A percentile compares a stretch with the other conserved stretches of the same genome.
These are phyloP conservation scores for Melampsora americana DNA, from an alignment of 1,284 basidiomycete species.

Conservation along the genomic window DNA sequence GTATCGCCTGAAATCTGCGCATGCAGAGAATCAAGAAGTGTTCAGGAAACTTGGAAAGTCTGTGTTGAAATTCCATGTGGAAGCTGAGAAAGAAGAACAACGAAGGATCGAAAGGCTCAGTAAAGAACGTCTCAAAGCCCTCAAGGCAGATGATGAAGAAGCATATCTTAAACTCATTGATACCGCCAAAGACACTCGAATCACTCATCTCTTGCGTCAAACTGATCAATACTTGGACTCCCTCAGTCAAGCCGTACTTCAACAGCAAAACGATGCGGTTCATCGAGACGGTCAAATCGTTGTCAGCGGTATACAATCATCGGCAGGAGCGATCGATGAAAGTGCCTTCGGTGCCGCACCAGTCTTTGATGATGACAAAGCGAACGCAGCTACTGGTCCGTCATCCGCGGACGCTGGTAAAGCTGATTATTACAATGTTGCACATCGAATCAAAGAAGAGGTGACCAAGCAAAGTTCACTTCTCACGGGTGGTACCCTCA, in stretches of 20 bases:
- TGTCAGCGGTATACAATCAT: background rate
- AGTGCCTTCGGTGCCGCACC: slow-evolving; percentile 51
- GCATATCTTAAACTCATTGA: slow-evolving; percentile 99
- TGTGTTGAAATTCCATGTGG: slow-evolving; percentile 56
- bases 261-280: slow-evolving; percentile 82
- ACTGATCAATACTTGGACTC: slow-evolving; percentile 94
- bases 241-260: slow-evolving; percentile 86
- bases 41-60: slow-evolving; percentile 54
- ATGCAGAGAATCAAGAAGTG: slow-evolving; percentile 56
- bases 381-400: slow-evolving; percentile 59
- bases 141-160: slow-evolving; percentile 98
- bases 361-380: slow-evolving; percentile 59
- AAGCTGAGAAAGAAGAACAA: slow-evolving; percentile 58
- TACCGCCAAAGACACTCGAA: slow-evolving; percentile 98
- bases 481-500: slow-evolving; percentile 67
- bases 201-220: slow-evolving; percentile 90
- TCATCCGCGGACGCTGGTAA: slow-evolving; percentile 64
- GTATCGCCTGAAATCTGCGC: slow-evolving; percentile 65
- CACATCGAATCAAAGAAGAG: slow-evolving; percentile 88
- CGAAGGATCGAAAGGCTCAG: slow-evolving; percentile 84
- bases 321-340: slow-evolving; percentile 48
- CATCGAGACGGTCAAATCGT: slow-evolving; percentile 52
- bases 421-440: slow-evolving; percentile 95
- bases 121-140: slow-evolving; percentile 96
- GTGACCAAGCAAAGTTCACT: slow-evolving; percentile 77